These are phyloP conservation scores for Metschnikowia henanensis DNA, from an alignment of 805 yeast species.

Conservation along the genomic window DNA sequence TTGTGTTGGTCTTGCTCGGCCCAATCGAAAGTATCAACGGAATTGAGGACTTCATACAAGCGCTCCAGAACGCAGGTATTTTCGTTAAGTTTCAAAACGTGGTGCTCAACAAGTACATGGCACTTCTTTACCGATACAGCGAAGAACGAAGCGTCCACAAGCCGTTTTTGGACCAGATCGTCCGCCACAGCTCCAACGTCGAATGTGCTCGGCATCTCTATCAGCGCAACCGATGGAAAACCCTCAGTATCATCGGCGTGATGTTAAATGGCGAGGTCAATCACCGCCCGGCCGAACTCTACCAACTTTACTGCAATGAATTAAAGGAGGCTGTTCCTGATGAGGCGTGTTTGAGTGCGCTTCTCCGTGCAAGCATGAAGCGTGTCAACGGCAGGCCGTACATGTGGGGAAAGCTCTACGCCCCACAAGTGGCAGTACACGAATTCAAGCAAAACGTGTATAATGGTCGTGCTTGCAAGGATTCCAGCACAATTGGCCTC, in stretches of 20 bases:
- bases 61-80: slow-evolving; percentile 14
- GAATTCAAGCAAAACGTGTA: slow-evolving; percentile 51
- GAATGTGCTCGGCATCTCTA: slow-evolving; percentile 31
- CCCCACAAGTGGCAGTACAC: slow-evolving; percentile 59
- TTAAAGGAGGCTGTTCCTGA: slow-evolving; percentile 25
- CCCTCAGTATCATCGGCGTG: slow-evolving; percentile 29
- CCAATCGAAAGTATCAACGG: slow-evolving; percentile 27
- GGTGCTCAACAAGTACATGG: slow-evolving; percentile 31
- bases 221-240: slow-evolving; percentile 22
- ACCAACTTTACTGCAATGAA: slow-evolving; percentile 29
- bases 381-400: slow-evolving; percentile 20
- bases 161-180: slow-evolving; percentile 14
- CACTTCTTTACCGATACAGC: slow-evolving; percentile 16
- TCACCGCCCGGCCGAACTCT: slow-evolving; percentile 29
- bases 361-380: slow-evolving; percentile 49
- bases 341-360: slow-evolving; percentile 36
- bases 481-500: slow-evolving; percentile 9
- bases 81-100: slow-evolving; percentile 18
- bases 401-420: slow-evolving; percentile 51
- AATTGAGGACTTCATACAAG: slow-evolving; percentile 22
- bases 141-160: slow-evolving; percentile 15
- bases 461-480: not conserved
- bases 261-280: slow-evolving; percentile 39
- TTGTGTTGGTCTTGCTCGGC: slow-evolving; percentile 29
- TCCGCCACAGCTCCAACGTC: slow-evolving; percentile 13